These are phyloP conservation scores for Meira miltonrushii DNA, from an alignment of 1,284 basidiomycete genomes.

Conservation along the genomic window DNA sequence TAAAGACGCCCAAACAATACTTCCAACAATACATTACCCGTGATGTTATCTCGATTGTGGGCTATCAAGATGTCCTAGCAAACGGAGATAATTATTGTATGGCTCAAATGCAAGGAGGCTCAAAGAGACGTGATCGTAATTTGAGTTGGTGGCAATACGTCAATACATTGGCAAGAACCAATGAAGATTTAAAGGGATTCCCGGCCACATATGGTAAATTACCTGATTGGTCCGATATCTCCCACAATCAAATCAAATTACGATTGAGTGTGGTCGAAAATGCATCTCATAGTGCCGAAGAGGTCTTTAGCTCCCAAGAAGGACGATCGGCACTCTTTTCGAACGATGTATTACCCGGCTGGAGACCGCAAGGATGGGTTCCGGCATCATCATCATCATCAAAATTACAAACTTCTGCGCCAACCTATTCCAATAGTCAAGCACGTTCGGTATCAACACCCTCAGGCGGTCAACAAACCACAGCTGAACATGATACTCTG, in stretches of 20 bases:
- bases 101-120: slow-evolving; percentile 46
- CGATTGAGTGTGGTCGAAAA: slow-evolving; percentile 39
- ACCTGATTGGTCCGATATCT: slow-evolving; percentile 41
- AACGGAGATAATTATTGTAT: slow-evolving; percentile 48
- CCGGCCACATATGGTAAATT: slow-evolving; percentile 29
- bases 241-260: slow-evolving; percentile 23
- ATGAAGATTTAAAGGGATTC: slow-evolving; percentile 34
- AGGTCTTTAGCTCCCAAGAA: slow-evolving; percentile 33
- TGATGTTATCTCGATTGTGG: slow-evolving; percentile 46
- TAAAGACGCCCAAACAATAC: slow-evolving; percentile 31
- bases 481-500: too few species aligned
- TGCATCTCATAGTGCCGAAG: slow-evolving; percentile 36
- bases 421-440: too few species aligned
- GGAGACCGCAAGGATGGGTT: slow-evolving; percentile 37
- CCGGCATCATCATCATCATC: neutral
- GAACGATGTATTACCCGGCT: slow-evolving; percentile 28
- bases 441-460: too few species aligned
- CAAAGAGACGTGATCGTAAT: slow-evolving; percentile 39
- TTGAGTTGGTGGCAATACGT: slow-evolving; percentile 50
- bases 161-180: slow-evolving; percentile 37
- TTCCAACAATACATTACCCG: slow-evolving; percentile 36
- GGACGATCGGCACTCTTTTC: slow-evolving; percentile 45
- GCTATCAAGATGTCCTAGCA: slow-evolving; percentile 28
- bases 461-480: too few species aligned
- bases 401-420: neutral